Evolutionary conservation across 2,329 filamentous ascomycete genomes (phyloP).

Genomic region (Cladosporium sp.): DNA sequence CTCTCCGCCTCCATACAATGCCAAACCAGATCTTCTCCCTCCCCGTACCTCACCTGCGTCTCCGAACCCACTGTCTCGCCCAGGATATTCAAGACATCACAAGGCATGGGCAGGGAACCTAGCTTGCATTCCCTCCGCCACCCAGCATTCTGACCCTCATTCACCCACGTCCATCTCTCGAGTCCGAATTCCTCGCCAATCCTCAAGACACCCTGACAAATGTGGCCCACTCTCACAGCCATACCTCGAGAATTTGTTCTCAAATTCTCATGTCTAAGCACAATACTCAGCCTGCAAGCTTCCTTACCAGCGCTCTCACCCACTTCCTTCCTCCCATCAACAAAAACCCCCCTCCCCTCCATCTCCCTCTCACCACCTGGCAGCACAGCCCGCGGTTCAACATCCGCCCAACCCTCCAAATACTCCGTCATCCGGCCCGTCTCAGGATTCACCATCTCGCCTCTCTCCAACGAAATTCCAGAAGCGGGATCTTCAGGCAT

Average conservation of each 20-base stretch:
- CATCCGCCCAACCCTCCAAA: slow-evolving; percentile 41
- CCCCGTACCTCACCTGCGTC: background rate
- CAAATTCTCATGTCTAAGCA: slow-evolving; percentile 2
- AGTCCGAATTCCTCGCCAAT: slow-evolving; percentile 4
- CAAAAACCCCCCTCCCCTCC: background rate
- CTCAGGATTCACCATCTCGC: slow-evolving; percentile 56
- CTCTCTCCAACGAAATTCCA: slow-evolving; percentile 50
- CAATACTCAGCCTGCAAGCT: background rate
- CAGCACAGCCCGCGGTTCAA: slow-evolving; percentile 24
- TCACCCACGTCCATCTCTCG: slow-evolving; percentile 7
- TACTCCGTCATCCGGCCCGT: slow-evolving; percentile 53
- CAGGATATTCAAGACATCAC: background rate
- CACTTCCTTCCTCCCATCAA: background rate
- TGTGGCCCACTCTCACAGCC: background rate
- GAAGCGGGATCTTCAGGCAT: slow-evolving; percentile 35
- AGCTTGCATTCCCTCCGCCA: background rate
- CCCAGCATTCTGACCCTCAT: background rate
- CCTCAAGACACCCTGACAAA: slow-evolving; percentile 6
- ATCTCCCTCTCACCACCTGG: background rate
- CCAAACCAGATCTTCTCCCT: background rate
- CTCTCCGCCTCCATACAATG: background rate
- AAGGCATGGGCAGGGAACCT: background rate
- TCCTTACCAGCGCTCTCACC: background rate
- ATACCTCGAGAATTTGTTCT: background rate
- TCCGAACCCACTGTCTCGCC: background rate